phyloP scores from a whole-genome alignment of 169 alveolate genomes.

The Plasmodium vivax region DNA sequence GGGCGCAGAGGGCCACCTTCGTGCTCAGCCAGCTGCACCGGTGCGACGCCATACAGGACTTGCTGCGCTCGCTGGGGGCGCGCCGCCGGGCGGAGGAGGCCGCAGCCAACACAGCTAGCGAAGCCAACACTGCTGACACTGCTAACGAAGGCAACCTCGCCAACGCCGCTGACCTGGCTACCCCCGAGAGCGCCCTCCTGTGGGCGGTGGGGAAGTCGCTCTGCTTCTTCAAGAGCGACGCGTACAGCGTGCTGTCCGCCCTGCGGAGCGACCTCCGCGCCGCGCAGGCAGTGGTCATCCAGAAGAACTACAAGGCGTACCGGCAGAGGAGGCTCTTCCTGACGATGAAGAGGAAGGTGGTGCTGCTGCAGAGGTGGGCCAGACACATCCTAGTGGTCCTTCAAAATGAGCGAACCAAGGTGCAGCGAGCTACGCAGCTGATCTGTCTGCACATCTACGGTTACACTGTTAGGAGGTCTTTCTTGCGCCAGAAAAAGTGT shows the following conservation, averaged over 20 bases:
- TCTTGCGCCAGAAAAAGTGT: constrained; percentile 17
- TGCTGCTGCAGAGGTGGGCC: constrained; percentile 81
- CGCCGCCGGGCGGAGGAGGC: not conserved
- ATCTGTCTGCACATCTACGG: constrained; percentile 31
- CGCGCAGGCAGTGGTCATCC: constrained; percentile 74
- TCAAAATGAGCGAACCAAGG: constrained; percentile 20
- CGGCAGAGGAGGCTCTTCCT: constrained; percentile 54
- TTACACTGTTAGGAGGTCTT: constrained; percentile 10
- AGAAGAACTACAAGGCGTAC: constrained; percentile 75
- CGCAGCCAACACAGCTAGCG: not conserved
- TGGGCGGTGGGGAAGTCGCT: constrained; percentile 68
- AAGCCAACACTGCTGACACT: too few relatives aligned
- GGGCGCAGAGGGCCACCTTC: constrained; percentile 41
- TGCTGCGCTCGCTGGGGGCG: not conserved
- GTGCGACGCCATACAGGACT: constrained; percentile 1
- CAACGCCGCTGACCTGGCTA: not conserved
- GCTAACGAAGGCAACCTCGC: too few relatives aligned
- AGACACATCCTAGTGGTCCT: constrained; percentile 63
- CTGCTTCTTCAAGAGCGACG: constrained; percentile 74
- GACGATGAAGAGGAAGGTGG: constrained; percentile 53
- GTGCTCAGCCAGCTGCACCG: not conserved
- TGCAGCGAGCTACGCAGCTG: not conserved
- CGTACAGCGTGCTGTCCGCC: constrained; percentile 78
- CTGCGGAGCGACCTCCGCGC: constrained; percentile 79
- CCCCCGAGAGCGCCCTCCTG: not conserved